Base-by-base conservation (phyloP, 495 filamentous ascomycete genomes). In the Aspergillus saccharolyticus region DNA sequence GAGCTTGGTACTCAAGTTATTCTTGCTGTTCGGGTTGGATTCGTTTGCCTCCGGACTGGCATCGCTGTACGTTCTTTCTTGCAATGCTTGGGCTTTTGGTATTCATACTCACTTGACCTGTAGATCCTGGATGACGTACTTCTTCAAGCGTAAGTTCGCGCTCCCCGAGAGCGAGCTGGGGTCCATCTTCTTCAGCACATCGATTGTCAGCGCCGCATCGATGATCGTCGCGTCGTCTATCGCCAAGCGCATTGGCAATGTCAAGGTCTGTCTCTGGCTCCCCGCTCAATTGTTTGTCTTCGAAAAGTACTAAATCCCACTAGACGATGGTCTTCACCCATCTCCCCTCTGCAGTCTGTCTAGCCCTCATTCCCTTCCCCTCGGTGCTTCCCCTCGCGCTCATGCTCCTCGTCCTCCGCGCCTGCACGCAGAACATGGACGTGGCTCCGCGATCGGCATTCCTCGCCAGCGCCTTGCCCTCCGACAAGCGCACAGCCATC, bases 241-340 rank as follows among this genome's bases (percentile, higher is more conserved):
- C 56, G 81, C 90, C 4, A 85, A 86, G 55, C 79, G 85, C 42
- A 84, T 95, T 44, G 91, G 91, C 0, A 81, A 91, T 30, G 80
- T 96, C 63, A 87, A 86, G 66, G 77, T 77, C 57, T 20, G 61
- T 42, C 33, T 19, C 21, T 21, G 2, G n/a, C 24, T 50, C 25
- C n/a, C 19, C 15, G 22, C 33, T 22, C n/a, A 10, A 28, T 39
- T 18, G 9, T 22, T 17, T n/a, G n/a, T n/a, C n/a, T 53, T 12
- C 4, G 16, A 30, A 48, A 4, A 21, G 10, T 20, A 47, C 16
- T 45, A 4, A 21, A 39, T 7, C 21, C 51, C 44, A 54, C 18
- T 47, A 82, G 73, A 90, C 89, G 8, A 96, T 96, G 89, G 88
- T 93, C 25, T 90, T 90, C 63, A 91, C 89, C 1, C 89, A 94